Evolutionary conservation across 495 filamentous ascomycete genomes (phyloP).

Genomic region (Amphirosellinia nigrospora): DNA sequence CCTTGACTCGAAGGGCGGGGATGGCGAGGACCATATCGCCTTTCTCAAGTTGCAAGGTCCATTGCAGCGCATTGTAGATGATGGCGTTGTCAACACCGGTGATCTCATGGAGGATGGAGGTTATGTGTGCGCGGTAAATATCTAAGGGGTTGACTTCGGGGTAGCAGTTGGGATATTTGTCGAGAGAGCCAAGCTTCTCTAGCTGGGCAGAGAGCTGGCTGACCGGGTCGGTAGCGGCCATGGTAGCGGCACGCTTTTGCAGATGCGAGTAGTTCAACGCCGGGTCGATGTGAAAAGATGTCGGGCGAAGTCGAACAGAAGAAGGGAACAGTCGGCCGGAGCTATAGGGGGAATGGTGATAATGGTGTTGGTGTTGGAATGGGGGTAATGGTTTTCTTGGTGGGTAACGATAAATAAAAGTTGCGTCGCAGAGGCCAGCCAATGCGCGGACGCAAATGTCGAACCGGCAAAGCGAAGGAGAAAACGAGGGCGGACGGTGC

Average conservation of each 20-base stretch:
- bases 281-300: background rate
- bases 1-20: constrained; percentile 80
- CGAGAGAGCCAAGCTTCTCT: constrained; percentile 45
- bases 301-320: background rate
- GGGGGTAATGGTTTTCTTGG: constrained; percentile 26
- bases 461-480: constrained; percentile 15
- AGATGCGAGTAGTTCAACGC: constrained; percentile 17
- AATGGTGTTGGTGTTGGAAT: background rate
- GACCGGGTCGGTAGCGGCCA: constrained; percentile 37
- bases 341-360: background rate
- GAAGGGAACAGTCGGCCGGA: constrained; percentile 4
- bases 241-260: constrained; percentile 34
- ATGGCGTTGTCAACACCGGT: constrained; percentile 74
- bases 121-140: constrained; percentile 84
- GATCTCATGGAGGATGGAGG: constrained; percentile 72
- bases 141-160: constrained; percentile 85
- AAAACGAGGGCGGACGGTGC: background rate
- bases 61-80: constrained; percentile 78
- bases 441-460: constrained; percentile 14
- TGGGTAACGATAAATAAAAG: constrained; percentile 36
- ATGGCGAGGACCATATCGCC: constrained; percentile 85
- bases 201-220: constrained; percentile 47
- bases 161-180: constrained; percentile 60
- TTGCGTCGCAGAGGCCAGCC: constrained; percentile 25
- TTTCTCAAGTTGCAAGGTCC: constrained; percentile 86